Evolutionary conservation across 2,329 filamentous ascomycete genomes (phyloP).

Genomic region (Shiraia bambusicola): DNA sequence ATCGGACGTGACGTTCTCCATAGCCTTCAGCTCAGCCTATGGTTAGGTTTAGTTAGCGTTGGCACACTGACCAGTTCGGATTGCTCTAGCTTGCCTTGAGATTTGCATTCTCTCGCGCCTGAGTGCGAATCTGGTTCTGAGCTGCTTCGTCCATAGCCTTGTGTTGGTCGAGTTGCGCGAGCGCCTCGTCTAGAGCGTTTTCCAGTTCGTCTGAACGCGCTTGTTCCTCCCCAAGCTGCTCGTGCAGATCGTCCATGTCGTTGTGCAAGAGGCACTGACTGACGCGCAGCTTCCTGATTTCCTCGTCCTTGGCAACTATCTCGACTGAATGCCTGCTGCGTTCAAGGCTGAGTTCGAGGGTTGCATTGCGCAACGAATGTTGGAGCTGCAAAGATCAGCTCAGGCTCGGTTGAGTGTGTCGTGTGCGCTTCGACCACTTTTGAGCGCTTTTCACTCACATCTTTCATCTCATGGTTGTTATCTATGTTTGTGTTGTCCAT

Average conservation of each 20-base stretch:
- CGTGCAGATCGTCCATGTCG: conserved; percentile 69
- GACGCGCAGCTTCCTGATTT: conserved; percentile 64
- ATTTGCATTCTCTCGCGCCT: conserved; percentile 57
- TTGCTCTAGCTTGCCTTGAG: conserved; percentile 55
- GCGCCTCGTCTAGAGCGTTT: conserved; percentile 51
- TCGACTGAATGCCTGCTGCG: conserved; percentile 65
- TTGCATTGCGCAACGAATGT: conserved; percentile 54
- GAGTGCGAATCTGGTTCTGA: conserved; percentile 54
- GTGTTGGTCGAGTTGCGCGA: conserved; percentile 52
- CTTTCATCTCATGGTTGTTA: conserved; percentile 35
- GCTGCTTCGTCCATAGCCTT: conserved; percentile 47
- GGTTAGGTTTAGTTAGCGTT: conserved; percentile 13
- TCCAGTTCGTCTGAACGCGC: conserved; percentile 60
- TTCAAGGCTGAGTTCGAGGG: conserved; percentile 70
- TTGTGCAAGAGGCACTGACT: conserved; percentile 70
- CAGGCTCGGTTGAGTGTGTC: conserved; percentile 3
- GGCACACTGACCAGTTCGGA: conserved; percentile 44
- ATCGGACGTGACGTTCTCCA: conserved; percentile 67
- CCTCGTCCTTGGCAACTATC: conserved; percentile 72
- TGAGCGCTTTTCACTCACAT: conserved; percentile 28
- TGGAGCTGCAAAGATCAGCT: conserved; percentile 43
- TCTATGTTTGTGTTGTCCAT: conserved; percentile 33
- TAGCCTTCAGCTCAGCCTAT: conserved; percentile 70
- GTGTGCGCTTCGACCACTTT: not conserved
- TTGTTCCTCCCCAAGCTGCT: conserved; percentile 62